phyloP scores from a whole-genome alignment of 1,284 basidiomycete species.

The Fomitiporia mediterranea region DNA sequence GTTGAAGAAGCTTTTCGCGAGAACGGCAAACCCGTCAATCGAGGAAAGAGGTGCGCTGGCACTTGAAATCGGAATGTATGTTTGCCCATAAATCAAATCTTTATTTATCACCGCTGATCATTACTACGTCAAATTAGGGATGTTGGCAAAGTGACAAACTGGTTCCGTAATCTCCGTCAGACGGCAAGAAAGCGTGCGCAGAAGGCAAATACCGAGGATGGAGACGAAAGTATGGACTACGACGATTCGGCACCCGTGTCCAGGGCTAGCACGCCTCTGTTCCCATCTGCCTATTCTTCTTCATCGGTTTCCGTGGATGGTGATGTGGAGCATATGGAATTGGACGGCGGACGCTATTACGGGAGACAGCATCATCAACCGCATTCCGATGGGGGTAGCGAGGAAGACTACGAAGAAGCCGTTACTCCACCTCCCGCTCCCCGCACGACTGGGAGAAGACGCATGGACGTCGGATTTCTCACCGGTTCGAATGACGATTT shows the following conservation, averaged over 20 bases:
- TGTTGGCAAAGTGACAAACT: constrained; percentile 77
- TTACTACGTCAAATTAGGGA: constrained; percentile 45
- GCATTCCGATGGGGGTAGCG: constrained; percentile 50
- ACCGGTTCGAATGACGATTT: constrained; percentile 19
- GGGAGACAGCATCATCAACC: constrained; percentile 19
- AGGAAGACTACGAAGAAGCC: constrained; percentile 63
- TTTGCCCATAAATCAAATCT: constrained; percentile 17
- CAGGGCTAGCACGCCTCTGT: constrained; percentile 13
- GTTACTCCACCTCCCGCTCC: constrained; percentile 62
- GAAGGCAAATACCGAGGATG: constrained; percentile 19
- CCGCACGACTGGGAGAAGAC: constrained; percentile 29
- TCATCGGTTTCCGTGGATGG: constrained; percentile 16
- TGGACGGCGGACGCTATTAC: constrained; percentile 30
- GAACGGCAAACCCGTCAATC: constrained; percentile 70
- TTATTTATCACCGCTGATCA: not conserved
- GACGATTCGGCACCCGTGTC: constrained; percentile 21
- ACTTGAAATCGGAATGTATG: constrained; percentile 67
- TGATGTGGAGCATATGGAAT: constrained; percentile 26
- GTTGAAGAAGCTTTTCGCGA: constrained; percentile 60
- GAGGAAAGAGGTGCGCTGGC: constrained; percentile 71
- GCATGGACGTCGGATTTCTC: constrained; percentile 22
- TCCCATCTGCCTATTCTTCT: constrained; percentile 17
- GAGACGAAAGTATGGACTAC: constrained; percentile 28
- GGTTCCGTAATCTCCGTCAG: constrained; percentile 77
- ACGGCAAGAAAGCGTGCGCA: constrained; percentile 56